Conservation (phyloP, 805 yeast genomes). For the Candida nanaspora region DNA sequence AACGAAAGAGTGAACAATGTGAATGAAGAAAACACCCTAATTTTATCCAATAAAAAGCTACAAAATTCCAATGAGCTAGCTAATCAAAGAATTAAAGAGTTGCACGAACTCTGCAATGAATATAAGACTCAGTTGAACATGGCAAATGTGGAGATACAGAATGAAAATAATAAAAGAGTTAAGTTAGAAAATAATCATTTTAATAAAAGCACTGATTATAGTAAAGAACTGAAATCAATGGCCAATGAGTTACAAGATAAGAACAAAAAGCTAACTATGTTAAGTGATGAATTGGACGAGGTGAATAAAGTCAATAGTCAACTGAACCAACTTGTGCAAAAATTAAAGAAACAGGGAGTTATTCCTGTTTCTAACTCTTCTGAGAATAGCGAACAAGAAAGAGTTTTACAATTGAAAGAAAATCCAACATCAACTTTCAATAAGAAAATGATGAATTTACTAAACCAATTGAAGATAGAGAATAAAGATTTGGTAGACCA, state of each 20-base stretch:
- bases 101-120: not conserved
- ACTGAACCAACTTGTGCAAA: slow-evolving; percentile 5
- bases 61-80: not conserved
- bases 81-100: too few relatives aligned
- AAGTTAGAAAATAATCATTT: not conserved
- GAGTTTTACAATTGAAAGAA: slow-evolving; percentile 54
- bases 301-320: slow-evolving; percentile 2
- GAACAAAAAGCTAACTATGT: not conserved
- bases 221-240: not conserved
- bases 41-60: slow-evolving; percentile 3
- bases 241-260: not conserved
- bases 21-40: slow-evolving; percentile 9
- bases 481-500: slow-evolving; percentile 44
- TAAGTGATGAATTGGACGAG: slow-evolving; percentile 17
- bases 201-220: too few relatives aligned
- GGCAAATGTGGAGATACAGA: too few relatives aligned
- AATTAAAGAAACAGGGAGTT: too few relatives aligned
- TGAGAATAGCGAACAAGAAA: too few relatives aligned
- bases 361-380: too few relatives aligned
- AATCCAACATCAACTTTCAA: slow-evolving; percentile 64
- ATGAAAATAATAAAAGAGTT: not conserved
- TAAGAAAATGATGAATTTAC: slow-evolving; percentile 42
- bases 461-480: slow-evolving; percentile 48
- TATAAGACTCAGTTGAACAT: not conserved
- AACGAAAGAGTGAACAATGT: slow-evolving; percentile 13